Percentiles rank a stretch among this genome's conserved stretches.
These are phyloP conservation scores for Oryza longistaminata DNA, from an alignment of 176 grass and related monocot species.

Conservation along the genomic window DNA sequence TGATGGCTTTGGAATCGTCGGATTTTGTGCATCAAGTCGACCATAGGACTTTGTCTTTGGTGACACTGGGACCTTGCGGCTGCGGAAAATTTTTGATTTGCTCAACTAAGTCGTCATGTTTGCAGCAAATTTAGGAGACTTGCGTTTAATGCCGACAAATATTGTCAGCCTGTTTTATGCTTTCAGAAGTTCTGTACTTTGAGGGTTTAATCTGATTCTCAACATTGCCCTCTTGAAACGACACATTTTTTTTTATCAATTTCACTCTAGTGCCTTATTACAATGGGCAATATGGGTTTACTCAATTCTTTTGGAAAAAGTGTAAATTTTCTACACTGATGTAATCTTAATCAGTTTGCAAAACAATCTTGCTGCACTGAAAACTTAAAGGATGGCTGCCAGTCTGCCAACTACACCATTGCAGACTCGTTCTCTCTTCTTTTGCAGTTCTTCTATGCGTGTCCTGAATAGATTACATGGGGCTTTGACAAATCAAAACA, in stretches of 20 bases:
- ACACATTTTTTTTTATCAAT: neutral
- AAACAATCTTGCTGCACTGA: neutral
- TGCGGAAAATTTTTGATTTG: neutral
- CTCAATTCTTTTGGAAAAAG: neutral
- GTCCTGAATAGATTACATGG: neutral
- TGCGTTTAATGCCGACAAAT: neutral
- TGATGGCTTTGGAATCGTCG: neutral
- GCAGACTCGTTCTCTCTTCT: neutral
- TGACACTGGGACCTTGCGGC: neutral
- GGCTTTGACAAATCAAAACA: neutral
- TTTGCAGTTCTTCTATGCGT: neutral
- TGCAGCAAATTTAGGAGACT: slow-evolving; percentile 3
- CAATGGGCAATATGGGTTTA: neutral
- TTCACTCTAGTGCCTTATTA: neutral
- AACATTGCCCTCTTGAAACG: neutral
- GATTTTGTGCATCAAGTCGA: neutral
- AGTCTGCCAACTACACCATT: neutral
- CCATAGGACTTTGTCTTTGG: neutral
- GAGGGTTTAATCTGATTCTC: neutral
- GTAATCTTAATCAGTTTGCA: neutral
- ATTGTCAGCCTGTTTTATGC: neutral
- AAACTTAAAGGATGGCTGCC: neutral
- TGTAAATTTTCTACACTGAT: neutral
- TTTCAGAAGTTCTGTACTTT: neutral
- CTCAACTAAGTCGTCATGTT: neutral